phyloP scores from a whole-genome alignment of 495 filamentous ascomycete species.

The Aspergillus panamensis region DNA sequence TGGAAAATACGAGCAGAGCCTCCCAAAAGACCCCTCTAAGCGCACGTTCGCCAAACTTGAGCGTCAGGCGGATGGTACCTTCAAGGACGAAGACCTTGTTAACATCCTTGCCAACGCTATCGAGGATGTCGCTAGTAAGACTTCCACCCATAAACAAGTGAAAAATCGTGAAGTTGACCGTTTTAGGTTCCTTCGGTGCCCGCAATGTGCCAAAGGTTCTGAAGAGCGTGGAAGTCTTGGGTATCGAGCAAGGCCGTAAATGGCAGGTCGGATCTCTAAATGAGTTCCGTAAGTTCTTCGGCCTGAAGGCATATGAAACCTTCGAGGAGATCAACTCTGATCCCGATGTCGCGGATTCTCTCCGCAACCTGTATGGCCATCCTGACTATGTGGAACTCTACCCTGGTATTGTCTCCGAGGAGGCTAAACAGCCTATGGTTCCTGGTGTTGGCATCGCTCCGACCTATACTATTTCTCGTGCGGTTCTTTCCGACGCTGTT shows the following conservation, averaged over 20 bases:
- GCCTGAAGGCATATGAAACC: conserved; percentile 52
- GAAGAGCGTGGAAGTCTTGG: conserved; percentile 56
- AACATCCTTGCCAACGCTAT: conserved; percentile 55
- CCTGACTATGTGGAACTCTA: conserved; percentile 64
- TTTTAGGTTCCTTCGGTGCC: conserved; percentile 52
- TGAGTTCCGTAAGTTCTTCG: conserved; percentile 62
- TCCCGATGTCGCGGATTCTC: conserved; percentile 11
- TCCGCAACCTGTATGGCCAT: conserved; percentile 49
- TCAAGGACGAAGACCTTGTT: conserved; percentile 61
- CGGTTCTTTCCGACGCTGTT: conserved; percentile 52
- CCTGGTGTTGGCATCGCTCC: conserved; percentile 55
- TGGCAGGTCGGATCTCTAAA: conserved; percentile 61
- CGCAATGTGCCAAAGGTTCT: conserved; percentile 58
- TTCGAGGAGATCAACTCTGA: conserved; percentile 61
- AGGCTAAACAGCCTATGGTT: conserved; percentile 50
- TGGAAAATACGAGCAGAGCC: conserved; percentile 45
- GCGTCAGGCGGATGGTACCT: conserved; percentile 53
- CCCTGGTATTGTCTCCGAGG: conserved; percentile 55
- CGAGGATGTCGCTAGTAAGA: conserved; percentile 55
- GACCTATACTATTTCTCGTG: conserved; percentile 56
- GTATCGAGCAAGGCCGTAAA: conserved; percentile 56
- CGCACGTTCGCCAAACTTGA: conserved; percentile 57
- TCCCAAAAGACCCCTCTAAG: conserved; percentile 50
- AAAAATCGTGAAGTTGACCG: not conserved
- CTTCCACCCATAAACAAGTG: not conserved